Evolutionary conservation across 2,329 filamentous ascomycete genomes (phyloP).

Genomic region (Aspergillus spinulosporus): DNA sequence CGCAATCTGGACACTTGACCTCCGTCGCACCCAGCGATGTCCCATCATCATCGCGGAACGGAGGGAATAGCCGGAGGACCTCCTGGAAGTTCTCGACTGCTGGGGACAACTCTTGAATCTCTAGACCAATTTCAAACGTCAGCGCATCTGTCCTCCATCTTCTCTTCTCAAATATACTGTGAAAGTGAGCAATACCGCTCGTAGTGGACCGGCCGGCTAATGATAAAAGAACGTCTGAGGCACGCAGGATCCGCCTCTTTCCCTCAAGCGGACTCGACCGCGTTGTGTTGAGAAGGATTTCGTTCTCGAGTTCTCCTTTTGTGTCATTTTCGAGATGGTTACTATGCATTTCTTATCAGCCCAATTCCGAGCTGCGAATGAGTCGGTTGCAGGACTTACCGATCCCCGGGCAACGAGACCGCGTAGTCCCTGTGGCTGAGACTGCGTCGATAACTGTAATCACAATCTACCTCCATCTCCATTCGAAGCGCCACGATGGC

Average conservation of each 20-base stretch:
- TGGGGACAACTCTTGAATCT: slow-evolving; percentile 19
- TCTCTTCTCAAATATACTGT: background rate
- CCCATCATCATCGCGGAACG: slow-evolving; percentile 29
- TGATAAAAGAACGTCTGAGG: slow-evolving; percentile 26
- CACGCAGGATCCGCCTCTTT: slow-evolving; percentile 24
- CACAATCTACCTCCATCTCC: too few relatives aligned
- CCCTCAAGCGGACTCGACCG: slow-evolving; percentile 18
- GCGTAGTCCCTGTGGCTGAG: background rate
- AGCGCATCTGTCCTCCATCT: slow-evolving; percentile 2
- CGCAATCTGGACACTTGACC: slow-evolving; percentile 30
- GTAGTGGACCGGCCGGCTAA: slow-evolving; percentile 21
- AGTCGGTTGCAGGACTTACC: background rate
- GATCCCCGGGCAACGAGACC: background rate
- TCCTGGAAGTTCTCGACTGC: slow-evolving; percentile 30
- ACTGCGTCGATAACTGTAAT: background rate
- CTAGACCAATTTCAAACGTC: background rate
- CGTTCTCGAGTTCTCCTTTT: slow-evolving; percentile 22
- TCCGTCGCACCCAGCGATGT: slow-evolving; percentile 24
- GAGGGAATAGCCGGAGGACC: slow-evolving; percentile 30
- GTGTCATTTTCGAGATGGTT: slow-evolving; percentile 13
- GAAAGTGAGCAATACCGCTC: slow-evolving; percentile 17
- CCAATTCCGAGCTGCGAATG: background rate
- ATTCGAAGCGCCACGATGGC: background rate
- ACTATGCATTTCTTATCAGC: slow-evolving; percentile 3
- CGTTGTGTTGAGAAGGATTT: slow-evolving; percentile 20